Conservation (phyloP, 106 monocot species). For the Ottelia alismoides region DNA sequence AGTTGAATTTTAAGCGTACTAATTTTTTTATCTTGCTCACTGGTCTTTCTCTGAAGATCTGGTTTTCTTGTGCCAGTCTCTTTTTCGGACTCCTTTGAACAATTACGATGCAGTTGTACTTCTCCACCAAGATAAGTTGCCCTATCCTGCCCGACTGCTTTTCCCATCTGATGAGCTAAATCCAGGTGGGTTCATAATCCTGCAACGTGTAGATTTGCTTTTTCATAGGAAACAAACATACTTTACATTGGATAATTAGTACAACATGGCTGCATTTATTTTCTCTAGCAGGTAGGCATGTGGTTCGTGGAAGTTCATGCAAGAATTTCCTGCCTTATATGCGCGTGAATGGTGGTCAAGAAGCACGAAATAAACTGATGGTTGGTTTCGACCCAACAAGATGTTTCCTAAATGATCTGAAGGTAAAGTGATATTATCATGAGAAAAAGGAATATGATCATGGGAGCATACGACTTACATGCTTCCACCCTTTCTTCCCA, state of each 20-base stretch:
- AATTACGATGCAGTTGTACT: constrained; percentile 87
- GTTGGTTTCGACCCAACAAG: constrained; percentile 82
- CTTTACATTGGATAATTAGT: not conserved
- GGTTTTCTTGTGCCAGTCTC: constrained; percentile 39
- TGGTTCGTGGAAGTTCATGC: constrained; percentile 51
- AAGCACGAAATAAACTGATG: constrained; percentile 53
- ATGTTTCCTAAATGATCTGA: constrained; percentile 59
- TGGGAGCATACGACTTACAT: not conserved
- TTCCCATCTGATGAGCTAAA: constrained; percentile 39
- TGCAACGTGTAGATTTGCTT: too few species aligned
- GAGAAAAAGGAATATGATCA: not conserved
- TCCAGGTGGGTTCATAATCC: constrained; percentile 32
- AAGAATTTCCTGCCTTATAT: constrained; percentile 65
- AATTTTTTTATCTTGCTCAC: too few species aligned
- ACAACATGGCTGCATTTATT: not conserved
- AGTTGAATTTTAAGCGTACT: too few species aligned
- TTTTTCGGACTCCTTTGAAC: constrained; percentile 75
- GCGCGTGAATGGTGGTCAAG: constrained; percentile 6
- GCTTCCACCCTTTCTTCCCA: not conserved
- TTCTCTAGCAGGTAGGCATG: constrained; percentile 43
- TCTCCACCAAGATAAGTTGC: constrained; percentile 65
- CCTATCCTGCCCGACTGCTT: constrained; percentile 63
- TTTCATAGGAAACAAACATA: too few species aligned
- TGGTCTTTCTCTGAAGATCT: too few species aligned
- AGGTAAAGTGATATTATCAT: constrained; percentile 19